A percentile compares a stretch with the other conserved stretches of the same genome.
Conservation (phyloP, 2,329 filamentous ascomycete species). For the Microdochium paspali region DNA sequence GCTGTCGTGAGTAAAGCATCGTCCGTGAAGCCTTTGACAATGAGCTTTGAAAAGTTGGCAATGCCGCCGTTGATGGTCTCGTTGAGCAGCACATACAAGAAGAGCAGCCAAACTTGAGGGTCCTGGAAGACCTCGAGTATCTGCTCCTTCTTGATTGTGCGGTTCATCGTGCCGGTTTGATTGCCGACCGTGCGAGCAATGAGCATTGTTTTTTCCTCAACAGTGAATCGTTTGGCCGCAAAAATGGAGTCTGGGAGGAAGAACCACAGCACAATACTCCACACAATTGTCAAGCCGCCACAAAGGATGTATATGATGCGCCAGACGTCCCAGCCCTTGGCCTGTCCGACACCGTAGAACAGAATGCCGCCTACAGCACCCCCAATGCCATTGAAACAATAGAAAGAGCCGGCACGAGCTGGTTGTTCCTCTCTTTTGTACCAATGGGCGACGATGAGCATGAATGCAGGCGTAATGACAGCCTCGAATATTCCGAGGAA, state of each 20-base stretch:
- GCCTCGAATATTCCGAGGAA: slow-evolving; percentile 5
- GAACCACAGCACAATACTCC: slow-evolving; percentile 9
- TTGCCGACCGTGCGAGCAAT: slow-evolving; percentile 20
- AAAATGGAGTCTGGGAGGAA: slow-evolving; percentile 28
- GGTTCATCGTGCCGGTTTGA: slow-evolving; percentile 19
- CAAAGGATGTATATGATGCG: slow-evolving; percentile 1
- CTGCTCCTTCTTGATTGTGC: slow-evolving; percentile 2
- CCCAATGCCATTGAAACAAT: slow-evolving; percentile 8
- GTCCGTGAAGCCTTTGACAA: slow-evolving; percentile 4
- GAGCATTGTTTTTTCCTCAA: slow-evolving; percentile 24
- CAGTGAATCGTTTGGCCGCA: slow-evolving; percentile 22
- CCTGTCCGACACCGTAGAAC: slow-evolving; percentile 9
- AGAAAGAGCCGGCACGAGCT: slow-evolving; percentile 12
- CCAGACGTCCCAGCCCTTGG: slow-evolving; percentile 7
- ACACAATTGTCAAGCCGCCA: slow-evolving; percentile 7
- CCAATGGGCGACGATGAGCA: slow-evolving; percentile 15
- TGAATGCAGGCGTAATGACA: slow-evolving; percentile 5
- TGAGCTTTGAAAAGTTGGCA: slow-evolving; percentile 3
- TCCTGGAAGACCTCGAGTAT: slow-evolving; percentile 3
- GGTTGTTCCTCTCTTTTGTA: slow-evolving; percentile 22
- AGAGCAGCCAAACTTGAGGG: slow-evolving; percentile 2
- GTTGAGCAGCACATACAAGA: slow-evolving; percentile 7
- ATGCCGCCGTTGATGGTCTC: slow-evolving; percentile 13
- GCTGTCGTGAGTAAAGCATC: slow-evolving; percentile 1
- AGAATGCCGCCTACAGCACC: slow-evolving; percentile 7